These are phyloP conservation scores for Astrothelium macrocarpum DNA, from an alignment of 495 filamentous ascomycete genomes.

Conservation along the genomic window DNA sequence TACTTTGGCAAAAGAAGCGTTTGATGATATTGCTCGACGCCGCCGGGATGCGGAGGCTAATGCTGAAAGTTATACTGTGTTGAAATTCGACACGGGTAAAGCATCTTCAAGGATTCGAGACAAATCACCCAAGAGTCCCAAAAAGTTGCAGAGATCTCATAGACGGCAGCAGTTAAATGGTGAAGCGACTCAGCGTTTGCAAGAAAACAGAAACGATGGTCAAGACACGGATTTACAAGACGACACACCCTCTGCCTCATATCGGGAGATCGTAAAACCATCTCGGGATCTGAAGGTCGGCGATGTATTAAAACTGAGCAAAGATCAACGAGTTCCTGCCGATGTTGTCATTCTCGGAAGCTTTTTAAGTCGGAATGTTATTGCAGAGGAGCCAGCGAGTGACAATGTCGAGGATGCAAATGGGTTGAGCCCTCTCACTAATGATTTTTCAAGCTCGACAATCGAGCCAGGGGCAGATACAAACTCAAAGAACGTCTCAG, in stretches of 20 bases:
- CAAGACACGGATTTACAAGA: slow-evolving; percentile 30
- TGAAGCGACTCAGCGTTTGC: slow-evolving; percentile 24
- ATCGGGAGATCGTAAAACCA: slow-evolving; percentile 60
- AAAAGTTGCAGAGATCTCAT: slow-evolving; percentile 29
- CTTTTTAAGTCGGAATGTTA: slow-evolving; percentile 51
- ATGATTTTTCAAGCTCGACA: background rate
- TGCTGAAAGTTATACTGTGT: slow-evolving; percentile 74
- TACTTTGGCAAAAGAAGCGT: slow-evolving; percentile 90
- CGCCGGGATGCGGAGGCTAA: slow-evolving; percentile 89
- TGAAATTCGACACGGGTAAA: slow-evolving; percentile 48
- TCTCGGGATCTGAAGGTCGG: slow-evolving; percentile 90
- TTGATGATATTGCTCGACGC: slow-evolving; percentile 82
- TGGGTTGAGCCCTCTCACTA: slow-evolving; percentile 11
- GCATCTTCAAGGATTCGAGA: slow-evolving; percentile 16
- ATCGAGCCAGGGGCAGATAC: slow-evolving; percentile 3
- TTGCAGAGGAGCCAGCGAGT: slow-evolving; percentile 19
- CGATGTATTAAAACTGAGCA: slow-evolving; percentile 82
- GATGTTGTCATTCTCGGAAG: slow-evolving; percentile 92
- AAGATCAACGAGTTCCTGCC: slow-evolving; percentile 85
- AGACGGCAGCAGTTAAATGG: slow-evolving; percentile 8
- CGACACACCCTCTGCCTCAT: slow-evolving; percentile 33
- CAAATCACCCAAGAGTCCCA: slow-evolving; percentile 14
- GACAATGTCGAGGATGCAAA: slow-evolving; percentile 33
- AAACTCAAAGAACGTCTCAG: slow-evolving; percentile 14
- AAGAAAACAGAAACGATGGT: slow-evolving; percentile 35